Percentiles rank a stretch among this genome's conserved stretches.
These are phyloP conservation scores for Cynara cardunculus DNA, from an alignment of 129 eudicot species.

Conservation along the genomic window DNA sequence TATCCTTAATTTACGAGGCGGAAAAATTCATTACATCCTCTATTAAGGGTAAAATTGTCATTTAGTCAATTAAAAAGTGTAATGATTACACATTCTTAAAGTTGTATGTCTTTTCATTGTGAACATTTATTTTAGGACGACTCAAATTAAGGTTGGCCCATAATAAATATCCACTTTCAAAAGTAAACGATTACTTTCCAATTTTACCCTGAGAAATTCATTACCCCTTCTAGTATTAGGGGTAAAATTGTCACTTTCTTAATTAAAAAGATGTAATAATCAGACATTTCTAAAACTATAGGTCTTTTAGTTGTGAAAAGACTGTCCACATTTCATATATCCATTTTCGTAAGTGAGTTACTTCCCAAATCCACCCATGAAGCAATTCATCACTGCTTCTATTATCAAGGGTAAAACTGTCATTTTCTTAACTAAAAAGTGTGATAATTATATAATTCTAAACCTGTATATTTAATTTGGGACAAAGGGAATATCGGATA, in stretches of 20 bases:
- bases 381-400: background rate
- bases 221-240: background rate
- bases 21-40: background rate
- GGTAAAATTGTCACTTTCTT: background rate
- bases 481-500: background rate
- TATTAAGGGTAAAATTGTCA: background rate
- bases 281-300: background rate
- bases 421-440: background rate
- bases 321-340: background rate
- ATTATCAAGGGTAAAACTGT: background rate
- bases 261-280: background rate
- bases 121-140: background rate
- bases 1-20: background rate
- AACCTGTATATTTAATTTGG: background rate
- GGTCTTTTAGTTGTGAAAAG: background rate
- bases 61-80: background rate
- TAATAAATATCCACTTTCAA: background rate
- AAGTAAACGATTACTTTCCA: background rate
- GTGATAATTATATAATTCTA: background rate
- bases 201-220: background rate
- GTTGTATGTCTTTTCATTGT: background rate
- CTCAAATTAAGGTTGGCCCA: background rate
- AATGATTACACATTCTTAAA: background rate
- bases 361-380: background rate
- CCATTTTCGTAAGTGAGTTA: background rate